Evolutionary conservation across 2,329 filamentous ascomycete genomes (phyloP), one percentile per base, ranked within the genome.

Genomic region (Apiospora malaysiana): DNA sequence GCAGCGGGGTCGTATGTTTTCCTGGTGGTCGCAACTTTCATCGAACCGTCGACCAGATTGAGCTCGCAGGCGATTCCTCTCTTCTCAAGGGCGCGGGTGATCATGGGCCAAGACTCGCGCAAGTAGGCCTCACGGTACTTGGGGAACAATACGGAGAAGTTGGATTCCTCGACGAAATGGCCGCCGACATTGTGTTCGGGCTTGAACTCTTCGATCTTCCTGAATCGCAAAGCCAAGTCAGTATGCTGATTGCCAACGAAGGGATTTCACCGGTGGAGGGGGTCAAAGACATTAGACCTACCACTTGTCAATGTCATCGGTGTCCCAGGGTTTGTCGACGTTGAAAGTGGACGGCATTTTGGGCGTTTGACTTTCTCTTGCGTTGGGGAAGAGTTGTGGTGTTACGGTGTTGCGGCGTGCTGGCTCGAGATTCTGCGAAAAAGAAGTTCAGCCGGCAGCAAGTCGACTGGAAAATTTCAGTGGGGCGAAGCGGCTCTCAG

Each of bases 241-340:
- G 66, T 46, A 23, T 25, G 21, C 25, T 56, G n/a, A 25, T 16
- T 51, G 27, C 18, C 40, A 63, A 21, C 9, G 7, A 63, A 40
- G 18, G 18, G 56, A 2, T n/a, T 40, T 40, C 21, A 2, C 32
- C 40, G 32, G 8, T 40, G 6, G 27, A 40, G 5, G 9, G 32
- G 32, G 8, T 12, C 37, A 40, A 40, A 6, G 9, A n/a, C 8
- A 40, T 1, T 10, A 4, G 21, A 63, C 56, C n/a, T 63, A 95
- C 94, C 94, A 98, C 82, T 98, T 97, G 84, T 98, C 95, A 74
- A 98, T 94, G 78, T 98, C 96, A 73, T 97, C 95, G 70, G 95
- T 97, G 78, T 98, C 95, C 95, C 95, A 97, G 27, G 67, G 67
- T 23, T 68, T 68, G 2, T 68, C 67, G 27, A 56, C 67, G 46